Conservation (phyloP, 1,139 yeast genomes). For the Yamadazyma songkhlaensis region DNA sequence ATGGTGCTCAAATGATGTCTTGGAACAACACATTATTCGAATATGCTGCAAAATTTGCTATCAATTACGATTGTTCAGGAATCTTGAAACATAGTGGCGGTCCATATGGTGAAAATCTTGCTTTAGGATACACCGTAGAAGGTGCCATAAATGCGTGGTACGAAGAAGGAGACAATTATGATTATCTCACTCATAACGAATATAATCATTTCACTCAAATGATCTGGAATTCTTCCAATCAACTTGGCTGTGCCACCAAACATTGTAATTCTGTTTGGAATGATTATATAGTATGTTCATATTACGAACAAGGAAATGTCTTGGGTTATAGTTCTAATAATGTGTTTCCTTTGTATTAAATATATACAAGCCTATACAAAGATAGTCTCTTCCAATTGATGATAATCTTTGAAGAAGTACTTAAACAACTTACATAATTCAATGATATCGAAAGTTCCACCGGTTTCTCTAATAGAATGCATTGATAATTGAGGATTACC, state of each 20-base stretch:
- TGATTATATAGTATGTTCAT: slow-evolving; percentile 58
- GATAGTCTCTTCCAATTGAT: slow-evolving; percentile 26
- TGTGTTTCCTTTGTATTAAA: slow-evolving; percentile 21
- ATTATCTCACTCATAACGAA: slow-evolving; percentile 22
- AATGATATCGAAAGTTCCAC: slow-evolving; percentile 75
- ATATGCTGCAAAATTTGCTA: slow-evolving; percentile 30
- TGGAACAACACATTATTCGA: slow-evolving; percentile 32
- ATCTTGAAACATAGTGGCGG: slow-evolving; percentile 34
- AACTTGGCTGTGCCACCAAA: slow-evolving; percentile 39
- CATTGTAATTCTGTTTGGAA: slow-evolving; percentile 47
- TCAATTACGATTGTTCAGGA: slow-evolving; percentile 33
- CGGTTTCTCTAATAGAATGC: slow-evolving; percentile 96
- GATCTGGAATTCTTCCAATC: slow-evolving; percentile 35
- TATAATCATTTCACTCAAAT: slow-evolving; percentile 43
- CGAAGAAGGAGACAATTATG: slow-evolving; percentile 28
- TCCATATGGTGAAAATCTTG: slow-evolving; percentile 37
- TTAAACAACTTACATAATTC: slow-evolving; percentile 60
- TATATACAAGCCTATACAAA: slow-evolving; percentile 14
- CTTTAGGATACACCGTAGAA: slow-evolving; percentile 31
- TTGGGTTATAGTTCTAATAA: slow-evolving; percentile 30
- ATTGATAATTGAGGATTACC: slow-evolving; percentile 94
- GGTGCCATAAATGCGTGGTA: slow-evolving; percentile 39
- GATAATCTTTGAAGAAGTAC: slow-evolving; percentile 51
- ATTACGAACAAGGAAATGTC: slow-evolving; percentile 61
- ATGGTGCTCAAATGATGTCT: slow-evolving; percentile 24